These are phyloP conservation scores for Neoboletus brunneissimus DNA, from an alignment of 768 basidiomycete genomes.

Conservation along the genomic window DNA sequence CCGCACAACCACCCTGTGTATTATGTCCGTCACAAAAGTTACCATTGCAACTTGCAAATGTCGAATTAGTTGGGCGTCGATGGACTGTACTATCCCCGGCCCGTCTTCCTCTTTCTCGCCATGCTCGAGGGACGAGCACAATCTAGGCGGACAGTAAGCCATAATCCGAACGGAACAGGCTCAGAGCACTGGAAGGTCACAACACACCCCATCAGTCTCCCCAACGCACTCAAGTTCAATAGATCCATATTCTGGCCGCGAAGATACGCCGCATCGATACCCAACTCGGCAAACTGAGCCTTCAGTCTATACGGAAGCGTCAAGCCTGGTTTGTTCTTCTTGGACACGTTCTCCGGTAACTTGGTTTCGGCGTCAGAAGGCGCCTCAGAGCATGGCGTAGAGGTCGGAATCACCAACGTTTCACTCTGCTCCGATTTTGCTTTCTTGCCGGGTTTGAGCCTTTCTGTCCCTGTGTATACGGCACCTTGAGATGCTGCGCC, in stretches of 20 bases:
- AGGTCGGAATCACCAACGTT: slow-evolving; percentile 5
- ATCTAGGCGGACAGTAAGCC: slow-evolving; percentile 15
- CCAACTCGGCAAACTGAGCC: slow-evolving; percentile 39
- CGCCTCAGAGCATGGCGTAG: slow-evolving; percentile 5
- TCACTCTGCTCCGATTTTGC: slow-evolving; percentile 1
- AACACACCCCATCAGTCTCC: slow-evolving; percentile 42
- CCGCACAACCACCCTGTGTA: slow-evolving; percentile 50
- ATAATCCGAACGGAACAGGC: neutral
- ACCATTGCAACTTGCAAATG: slow-evolving; percentile 44
- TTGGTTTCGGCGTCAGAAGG: slow-evolving; percentile 10
- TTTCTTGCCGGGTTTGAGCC: slow-evolving; percentile 41
- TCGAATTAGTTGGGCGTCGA: slow-evolving; percentile 50
- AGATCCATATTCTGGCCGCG: slow-evolving; percentile 41
- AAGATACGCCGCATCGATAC: slow-evolving; percentile 45
- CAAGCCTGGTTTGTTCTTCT: slow-evolving; percentile 33
- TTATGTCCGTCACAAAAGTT: slow-evolving; percentile 49
- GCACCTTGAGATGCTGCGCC: slow-evolving; percentile 5
- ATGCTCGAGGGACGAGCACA: slow-evolving; percentile 30
- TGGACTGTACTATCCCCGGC: slow-evolving; percentile 27
- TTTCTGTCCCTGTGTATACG: slow-evolving; percentile 6
- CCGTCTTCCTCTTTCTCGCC: slow-evolving; percentile 21
- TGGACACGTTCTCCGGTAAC: slow-evolving; percentile 8
- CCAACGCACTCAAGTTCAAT: slow-evolving; percentile 37
- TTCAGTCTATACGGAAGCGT: slow-evolving; percentile 47
- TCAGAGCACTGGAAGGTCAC: slow-evolving; percentile 19